Evolutionary conservation across 441 rosid genomes (phyloP).

Genomic region (Raphanus hybrid): DNA sequence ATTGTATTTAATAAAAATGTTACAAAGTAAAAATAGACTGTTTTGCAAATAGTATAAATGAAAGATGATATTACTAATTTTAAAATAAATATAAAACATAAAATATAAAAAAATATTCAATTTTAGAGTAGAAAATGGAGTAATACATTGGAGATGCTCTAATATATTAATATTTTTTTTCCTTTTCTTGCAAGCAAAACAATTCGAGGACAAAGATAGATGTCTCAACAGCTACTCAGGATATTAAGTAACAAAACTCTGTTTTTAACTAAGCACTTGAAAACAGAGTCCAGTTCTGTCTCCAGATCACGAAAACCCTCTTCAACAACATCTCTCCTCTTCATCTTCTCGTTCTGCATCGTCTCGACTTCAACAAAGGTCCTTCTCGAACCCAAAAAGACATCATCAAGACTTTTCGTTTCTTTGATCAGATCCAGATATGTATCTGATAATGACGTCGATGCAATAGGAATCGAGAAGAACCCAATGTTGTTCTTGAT

Average conservation of each 20-base stretch:
- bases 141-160: too few relatives aligned
- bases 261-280: conserved; percentile 44
- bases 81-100: too few relatives aligned
- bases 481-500: conserved; percentile 37
- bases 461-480: conserved; percentile 46
- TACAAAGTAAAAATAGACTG: too few relatives aligned
- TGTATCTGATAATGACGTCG: conserved; percentile 26
- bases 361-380: conserved; percentile 34
- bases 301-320: conserved; percentile 48
- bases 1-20: too few relatives aligned
- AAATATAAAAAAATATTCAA: too few relatives aligned
- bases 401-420: conserved; percentile 56
- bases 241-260: conserved; percentile 50
- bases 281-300: conserved; percentile 45
- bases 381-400: conserved; percentile 36
- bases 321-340: conserved; percentile 33
- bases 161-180: too few relatives aligned
- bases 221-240: conserved; percentile 25
- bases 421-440: conserved; percentile 49
- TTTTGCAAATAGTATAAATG: too few relatives aligned
- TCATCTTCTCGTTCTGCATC: conserved; percentile 25
- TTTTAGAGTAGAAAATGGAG: too few relatives aligned
- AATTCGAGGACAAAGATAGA: too few relatives aligned
- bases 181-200: too few relatives aligned
- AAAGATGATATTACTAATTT: too few relatives aligned